A percentile compares a stretch with the other conserved stretches of the same genome.
phyloP scores from a whole-genome alignment of 2,329 filamentous ascomycete genomes.

The Colletotrichum cuscutae region DNA sequence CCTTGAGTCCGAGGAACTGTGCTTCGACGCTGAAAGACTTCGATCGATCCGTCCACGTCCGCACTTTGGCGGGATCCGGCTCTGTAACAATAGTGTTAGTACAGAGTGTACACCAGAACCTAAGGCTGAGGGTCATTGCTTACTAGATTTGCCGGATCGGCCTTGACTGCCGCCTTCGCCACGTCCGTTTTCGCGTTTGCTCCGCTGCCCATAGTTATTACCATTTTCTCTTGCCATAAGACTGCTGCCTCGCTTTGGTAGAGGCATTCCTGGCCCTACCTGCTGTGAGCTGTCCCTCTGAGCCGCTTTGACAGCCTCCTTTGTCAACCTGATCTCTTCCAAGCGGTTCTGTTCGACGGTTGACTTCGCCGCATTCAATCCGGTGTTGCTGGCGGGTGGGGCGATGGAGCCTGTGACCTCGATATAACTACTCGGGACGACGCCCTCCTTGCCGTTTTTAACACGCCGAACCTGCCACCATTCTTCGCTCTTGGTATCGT shows the following conservation, averaged over 20 bases:
- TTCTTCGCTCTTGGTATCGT: conserved; percentile 92
- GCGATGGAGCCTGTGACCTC: conserved; percentile 80
- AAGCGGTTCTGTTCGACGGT: conserved; percentile 80
- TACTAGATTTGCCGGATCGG: conserved; percentile 65
- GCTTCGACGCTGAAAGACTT: conserved; percentile 98
- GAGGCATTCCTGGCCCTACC: conserved; percentile 80
- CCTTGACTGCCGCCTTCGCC: conserved; percentile 63
- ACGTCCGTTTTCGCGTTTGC: conserved; percentile 74
- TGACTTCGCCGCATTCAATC: conserved; percentile 66
- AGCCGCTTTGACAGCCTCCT: conserved; percentile 76
- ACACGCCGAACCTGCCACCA: conserved; percentile 97
- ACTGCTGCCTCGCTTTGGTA: conserved; percentile 84
- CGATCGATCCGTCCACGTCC: conserved; percentile 94
- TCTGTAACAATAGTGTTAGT: conserved; percentile 59
- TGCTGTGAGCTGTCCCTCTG: conserved; percentile 64
- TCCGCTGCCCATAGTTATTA: conserved; percentile 78
- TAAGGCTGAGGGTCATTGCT: conserved; percentile 48
- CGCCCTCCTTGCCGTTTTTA: conserved; percentile 93
- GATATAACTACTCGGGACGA: conserved; percentile 96
- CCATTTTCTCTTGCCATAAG: conserved; percentile 73
- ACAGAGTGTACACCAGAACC: background rate
- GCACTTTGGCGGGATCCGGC: conserved; percentile 83
- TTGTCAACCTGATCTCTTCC: conserved; percentile 86
- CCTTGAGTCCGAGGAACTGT: conserved; percentile 92
- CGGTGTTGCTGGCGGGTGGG: conserved; percentile 58